Conservation (phyloP, 2,329 filamentous ascomycete species). For the Orbilia oligospora region DNA sequence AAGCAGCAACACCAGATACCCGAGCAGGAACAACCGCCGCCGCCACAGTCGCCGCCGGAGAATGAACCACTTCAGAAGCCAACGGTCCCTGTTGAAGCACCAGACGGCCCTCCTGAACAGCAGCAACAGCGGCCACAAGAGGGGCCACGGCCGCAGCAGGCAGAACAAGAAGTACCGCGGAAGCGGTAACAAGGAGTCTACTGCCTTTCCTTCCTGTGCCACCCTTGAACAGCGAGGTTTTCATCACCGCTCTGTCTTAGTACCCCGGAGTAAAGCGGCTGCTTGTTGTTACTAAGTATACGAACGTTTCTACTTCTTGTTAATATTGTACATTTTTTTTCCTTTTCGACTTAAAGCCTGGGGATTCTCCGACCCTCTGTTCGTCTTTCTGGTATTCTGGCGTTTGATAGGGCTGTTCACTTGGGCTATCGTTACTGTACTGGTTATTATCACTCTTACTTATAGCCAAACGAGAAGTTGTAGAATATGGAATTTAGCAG, state of each 20-base stretch:
- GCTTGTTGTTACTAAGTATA: constrained; percentile 14
- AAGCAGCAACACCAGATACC: constrained; percentile 6
- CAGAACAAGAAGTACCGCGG: constrained; percentile 41
- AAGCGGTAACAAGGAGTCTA: constrained; percentile 25
- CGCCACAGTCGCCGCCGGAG: constrained; percentile 10
- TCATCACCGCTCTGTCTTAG: constrained; percentile 40
- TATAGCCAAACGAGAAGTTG: constrained; percentile 35
- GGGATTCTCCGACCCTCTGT: constrained; percentile 12
- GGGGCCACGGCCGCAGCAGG: constrained; percentile 16
- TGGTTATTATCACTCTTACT: constrained; percentile 24
- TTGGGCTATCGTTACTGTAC: constrained; percentile 26
- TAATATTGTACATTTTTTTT: constrained; percentile 43
- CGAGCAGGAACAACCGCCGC: constrained; percentile 20
- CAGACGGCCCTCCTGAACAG: constrained; percentile 28
- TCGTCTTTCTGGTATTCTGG: constrained; percentile 42
- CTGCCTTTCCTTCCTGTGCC: constrained; percentile 32
- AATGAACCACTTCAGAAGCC: constrained; percentile 26
- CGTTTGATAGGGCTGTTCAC: constrained; percentile 45
- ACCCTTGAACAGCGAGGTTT: constrained; percentile 35
- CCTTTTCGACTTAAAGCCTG: constrained; percentile 31
- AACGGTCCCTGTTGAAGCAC: constrained; percentile 14
- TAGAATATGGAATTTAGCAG: constrained; percentile 53
- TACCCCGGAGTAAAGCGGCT: constrained; percentile 25
- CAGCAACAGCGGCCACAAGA: constrained; percentile 25
- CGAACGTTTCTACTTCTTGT: constrained; percentile 35